Percentiles rank a stretch among this genome's conserved stretches.
Conservation (phyloP, 164 flowering plant genomes). For the Dillenia turbinata region DNA sequence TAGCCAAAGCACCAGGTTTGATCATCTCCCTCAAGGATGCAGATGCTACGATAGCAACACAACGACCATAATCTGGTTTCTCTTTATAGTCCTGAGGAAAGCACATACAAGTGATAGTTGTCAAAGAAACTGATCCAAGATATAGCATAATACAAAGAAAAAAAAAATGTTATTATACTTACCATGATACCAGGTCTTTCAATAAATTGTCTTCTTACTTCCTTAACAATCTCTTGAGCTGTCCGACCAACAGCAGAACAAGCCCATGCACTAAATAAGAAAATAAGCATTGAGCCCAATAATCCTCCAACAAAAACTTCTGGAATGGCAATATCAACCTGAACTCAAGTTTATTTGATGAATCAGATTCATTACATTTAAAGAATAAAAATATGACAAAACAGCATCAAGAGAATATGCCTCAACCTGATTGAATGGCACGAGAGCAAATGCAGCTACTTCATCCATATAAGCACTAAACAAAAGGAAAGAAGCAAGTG, state of each 20-base stretch:
- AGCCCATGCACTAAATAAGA: conserved; percentile 98
- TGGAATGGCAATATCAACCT: conserved; percentile 99
- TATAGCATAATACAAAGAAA: neutral
- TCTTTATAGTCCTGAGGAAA: conserved; percentile 72
- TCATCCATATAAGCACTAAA: conserved; percentile 99
- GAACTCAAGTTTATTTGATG: conserved; percentile 13
- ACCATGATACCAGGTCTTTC: conserved; percentile 99
- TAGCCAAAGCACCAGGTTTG: conserved; percentile 98
- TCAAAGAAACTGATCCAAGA: neutral
- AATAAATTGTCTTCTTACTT: conserved; percentile 95
- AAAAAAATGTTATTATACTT: conserved; percentile 12
- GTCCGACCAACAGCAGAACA: conserved; percentile 98
- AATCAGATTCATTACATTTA: conserved; percentile 3
- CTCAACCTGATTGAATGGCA: conserved; percentile 71
- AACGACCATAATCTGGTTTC: conserved; percentile 96
- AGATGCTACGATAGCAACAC: conserved; percentile 98
- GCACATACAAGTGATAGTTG: neutral
- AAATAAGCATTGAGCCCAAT: conserved; percentile 98
- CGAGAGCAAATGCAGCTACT: conserved; percentile 77
- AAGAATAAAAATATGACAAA: conserved; percentile 6
- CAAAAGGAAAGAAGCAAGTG: conserved; percentile 94
- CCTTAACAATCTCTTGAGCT: conserved; percentile 97
- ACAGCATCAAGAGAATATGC: neutral
- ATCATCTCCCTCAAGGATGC: conserved; percentile 98
- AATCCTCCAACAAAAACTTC: conserved; percentile 96